These are phyloP conservation scores for Tolypocladium sp. DNA, from an alignment of 2,329 filamentous ascomycete genomes.

Conservation along the genomic window DNA sequence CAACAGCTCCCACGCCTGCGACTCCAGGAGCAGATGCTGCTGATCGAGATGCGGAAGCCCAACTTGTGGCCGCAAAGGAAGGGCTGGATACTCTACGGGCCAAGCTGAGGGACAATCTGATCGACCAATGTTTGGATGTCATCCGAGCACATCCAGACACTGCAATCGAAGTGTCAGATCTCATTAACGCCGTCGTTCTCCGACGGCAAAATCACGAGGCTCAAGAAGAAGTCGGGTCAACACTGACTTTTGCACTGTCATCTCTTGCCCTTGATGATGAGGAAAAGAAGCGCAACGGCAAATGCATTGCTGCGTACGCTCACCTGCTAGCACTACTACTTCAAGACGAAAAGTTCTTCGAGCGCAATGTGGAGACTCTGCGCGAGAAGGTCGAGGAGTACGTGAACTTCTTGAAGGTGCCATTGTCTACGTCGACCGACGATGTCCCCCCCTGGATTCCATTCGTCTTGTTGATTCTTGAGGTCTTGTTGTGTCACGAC, in stretches of 20 bases:
- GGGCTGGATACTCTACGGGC: constrained; percentile 69
- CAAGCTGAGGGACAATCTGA: constrained; percentile 65
- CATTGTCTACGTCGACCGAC: constrained; percentile 57
- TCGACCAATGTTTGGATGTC: constrained; percentile 84
- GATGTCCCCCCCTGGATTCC: constrained; percentile 89
- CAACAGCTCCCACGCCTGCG: constrained; percentile 4
- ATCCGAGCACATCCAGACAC: constrained; percentile 80
- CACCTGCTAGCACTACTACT: constrained; percentile 84
- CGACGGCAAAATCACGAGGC: constrained; percentile 45
- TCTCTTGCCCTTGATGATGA: constrained; percentile 54
- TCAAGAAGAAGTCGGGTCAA: constrained; percentile 68
- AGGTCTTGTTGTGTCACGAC: constrained; percentile 84
- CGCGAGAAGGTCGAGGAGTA: constrained; percentile 70
- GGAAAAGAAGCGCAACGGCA: constrained; percentile 53
- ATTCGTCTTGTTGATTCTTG: constrained; percentile 80
- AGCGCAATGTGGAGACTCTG: constrained; percentile 62
- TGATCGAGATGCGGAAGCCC: constrained; percentile 6
- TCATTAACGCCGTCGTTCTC: constrained; percentile 66
- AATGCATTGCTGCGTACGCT: constrained; percentile 74
- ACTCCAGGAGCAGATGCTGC: constrained; percentile 6
- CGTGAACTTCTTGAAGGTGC: constrained; percentile 68
- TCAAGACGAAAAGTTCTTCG: constrained; percentile 74
- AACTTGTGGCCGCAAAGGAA: constrained; percentile 45
- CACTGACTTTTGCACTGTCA: constrained; percentile 75
- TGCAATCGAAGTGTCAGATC: constrained; percentile 82